phyloP scores from a whole-genome alignment of 2,329 filamentous ascomycete genomes.

The Aspergillus sp. region DNA sequence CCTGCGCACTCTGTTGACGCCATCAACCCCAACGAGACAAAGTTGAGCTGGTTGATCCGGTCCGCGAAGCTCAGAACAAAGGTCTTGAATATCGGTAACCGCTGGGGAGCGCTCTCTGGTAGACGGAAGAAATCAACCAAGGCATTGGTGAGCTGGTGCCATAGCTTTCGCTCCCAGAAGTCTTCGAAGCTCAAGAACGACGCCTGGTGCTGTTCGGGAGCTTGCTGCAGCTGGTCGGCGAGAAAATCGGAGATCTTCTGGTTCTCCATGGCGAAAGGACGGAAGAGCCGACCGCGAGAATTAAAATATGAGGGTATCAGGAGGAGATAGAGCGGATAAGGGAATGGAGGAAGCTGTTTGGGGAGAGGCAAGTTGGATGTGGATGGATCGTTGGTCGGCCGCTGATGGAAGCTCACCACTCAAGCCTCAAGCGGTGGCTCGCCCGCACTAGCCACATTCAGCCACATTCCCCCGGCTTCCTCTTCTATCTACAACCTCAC shows the following conservation, averaged over 20 bases:
- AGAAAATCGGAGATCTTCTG: constrained; percentile 92
- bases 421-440: constrained; percentile 24
- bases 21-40: constrained; percentile 85
- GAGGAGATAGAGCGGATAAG: constrained; percentile 10
- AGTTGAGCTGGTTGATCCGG: constrained; percentile 98
- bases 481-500: background rate
- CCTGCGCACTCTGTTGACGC: constrained; percentile 74
- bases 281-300: background rate
- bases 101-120: constrained; percentile 76
- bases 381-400: constrained; percentile 2
- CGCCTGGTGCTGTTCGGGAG: constrained; percentile 82
- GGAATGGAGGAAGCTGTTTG: constrained; percentile 13
- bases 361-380: background rate
- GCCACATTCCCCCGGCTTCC: background rate
- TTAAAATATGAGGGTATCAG: background rate
- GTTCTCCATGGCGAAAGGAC: constrained; percentile 65
- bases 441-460: constrained; percentile 24
- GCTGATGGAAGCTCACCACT: constrained; percentile 20
- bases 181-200: constrained; percentile 92
- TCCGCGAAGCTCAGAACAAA: constrained; percentile 96
- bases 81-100: constrained; percentile 85
- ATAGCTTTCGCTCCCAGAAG: constrained; percentile 96
- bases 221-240: constrained; percentile 80
- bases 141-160: constrained; percentile 94
- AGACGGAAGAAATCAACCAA: constrained; percentile 86